These are phyloP conservation scores for Dioscorea dumetorum DNA, from an alignment of 106 monocot genomes.

Conservation along the genomic window DNA sequence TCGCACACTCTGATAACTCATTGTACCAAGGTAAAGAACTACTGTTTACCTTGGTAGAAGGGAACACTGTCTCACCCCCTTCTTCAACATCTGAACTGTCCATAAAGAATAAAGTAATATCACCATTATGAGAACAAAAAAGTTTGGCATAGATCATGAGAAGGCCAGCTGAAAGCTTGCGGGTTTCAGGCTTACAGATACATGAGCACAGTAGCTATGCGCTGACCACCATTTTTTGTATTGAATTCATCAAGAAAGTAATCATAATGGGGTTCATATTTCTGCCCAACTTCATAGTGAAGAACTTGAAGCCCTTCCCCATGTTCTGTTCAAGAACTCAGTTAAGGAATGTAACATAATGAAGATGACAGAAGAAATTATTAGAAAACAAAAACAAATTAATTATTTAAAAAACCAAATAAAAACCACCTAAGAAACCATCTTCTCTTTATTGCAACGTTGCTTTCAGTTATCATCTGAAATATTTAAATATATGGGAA, in stretches of 20 bases:
- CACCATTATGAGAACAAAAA: not conserved
- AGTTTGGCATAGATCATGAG: not conserved
- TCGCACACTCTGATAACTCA: conserved; percentile 53
- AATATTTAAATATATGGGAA: too few relatives aligned
- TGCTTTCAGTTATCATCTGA: too few relatives aligned
- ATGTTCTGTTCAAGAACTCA: conserved; percentile 26
- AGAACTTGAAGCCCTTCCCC: conserved; percentile 69
- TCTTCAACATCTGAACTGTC: conserved; percentile 76
- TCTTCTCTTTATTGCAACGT: too few relatives aligned
- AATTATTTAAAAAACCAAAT: too few relatives aligned
- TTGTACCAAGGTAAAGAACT: conserved; percentile 52
- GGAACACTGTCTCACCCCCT: conserved; percentile 71
- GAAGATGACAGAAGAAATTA: too few relatives aligned
- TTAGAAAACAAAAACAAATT: too few relatives aligned
- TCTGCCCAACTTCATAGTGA: conserved; percentile 75
- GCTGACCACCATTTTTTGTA: conserved; percentile 59
- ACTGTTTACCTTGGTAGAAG: conserved; percentile 44
- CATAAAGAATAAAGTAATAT: too few relatives aligned
- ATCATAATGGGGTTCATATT: conserved; percentile 71
- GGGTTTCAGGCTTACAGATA: conserved; percentile 42
- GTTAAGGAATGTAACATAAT: too few relatives aligned
- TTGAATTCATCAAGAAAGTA: conserved; percentile 63
- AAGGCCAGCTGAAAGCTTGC: not conserved
- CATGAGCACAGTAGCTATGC: conserved; percentile 70
- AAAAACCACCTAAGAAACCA: too few relatives aligned